Conservation (phyloP, 228 moss, liverwort and hornwort genomes). For the Sphagnum fallax region DNA sequence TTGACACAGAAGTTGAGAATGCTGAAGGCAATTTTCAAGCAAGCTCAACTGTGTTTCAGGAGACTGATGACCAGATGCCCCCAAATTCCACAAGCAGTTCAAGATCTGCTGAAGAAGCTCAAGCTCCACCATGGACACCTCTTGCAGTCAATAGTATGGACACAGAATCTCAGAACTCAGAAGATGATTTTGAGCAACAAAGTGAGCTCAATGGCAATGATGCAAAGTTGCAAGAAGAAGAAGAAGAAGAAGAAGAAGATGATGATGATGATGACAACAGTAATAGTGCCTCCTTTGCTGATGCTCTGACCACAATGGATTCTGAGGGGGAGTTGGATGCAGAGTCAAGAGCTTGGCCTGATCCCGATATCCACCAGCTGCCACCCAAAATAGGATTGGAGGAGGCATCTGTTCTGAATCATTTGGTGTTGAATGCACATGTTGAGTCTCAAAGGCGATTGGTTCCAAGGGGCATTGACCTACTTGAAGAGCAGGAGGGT, state of each 20-base stretch:
- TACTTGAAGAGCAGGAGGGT: neutral
- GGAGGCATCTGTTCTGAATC: conserved; percentile 9
- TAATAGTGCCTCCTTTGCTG: conserved; percentile 56
- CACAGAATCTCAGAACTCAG: too few species aligned
- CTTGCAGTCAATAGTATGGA: too few species aligned
- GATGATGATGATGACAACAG: conserved; percentile 53
- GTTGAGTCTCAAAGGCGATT: conserved; percentile 20
- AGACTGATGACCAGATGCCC: too few species aligned
- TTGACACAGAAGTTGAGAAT: too few species aligned
- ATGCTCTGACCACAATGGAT: conserved; percentile 83
- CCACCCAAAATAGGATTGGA: conserved; percentile 5
- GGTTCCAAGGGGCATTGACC: conserved; percentile 4
- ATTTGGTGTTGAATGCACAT: conserved; percentile 27
- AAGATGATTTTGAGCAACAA: too few species aligned
- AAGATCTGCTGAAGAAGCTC: too few species aligned
- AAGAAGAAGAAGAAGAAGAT: conserved; percentile 12
- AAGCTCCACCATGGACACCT: too few species aligned
- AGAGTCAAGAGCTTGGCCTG: conserved; percentile 42
- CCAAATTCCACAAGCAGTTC: too few species aligned
- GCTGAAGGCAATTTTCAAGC: too few species aligned
- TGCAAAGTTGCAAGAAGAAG: conserved; percentile 23
- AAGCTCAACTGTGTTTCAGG: too few species aligned
- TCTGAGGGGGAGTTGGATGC: conserved; percentile 76
- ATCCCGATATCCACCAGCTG: conserved; percentile 20
- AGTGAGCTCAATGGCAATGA: too few species aligned